Evolutionary conservation across 495 filamentous ascomycete genomes (phyloP), one percentile per base, ranked within the genome.

Genomic region (Podospora conica): DNA sequence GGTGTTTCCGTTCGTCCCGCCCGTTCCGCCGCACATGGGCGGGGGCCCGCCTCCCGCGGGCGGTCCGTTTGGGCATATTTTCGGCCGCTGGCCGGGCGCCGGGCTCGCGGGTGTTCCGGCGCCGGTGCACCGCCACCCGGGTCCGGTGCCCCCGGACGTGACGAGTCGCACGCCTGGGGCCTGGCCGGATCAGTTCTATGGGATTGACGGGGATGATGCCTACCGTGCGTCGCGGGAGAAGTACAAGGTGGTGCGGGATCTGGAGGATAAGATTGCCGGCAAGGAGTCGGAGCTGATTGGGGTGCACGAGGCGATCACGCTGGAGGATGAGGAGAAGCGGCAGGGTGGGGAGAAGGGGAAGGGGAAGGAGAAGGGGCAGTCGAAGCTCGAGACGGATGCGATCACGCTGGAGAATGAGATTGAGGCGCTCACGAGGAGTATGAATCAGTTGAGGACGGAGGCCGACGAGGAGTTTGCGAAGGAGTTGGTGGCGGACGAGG

Each of bases 391-490:
- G 63, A 24, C 55, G 53, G 57, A 63, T 48, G 65, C 68, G 23
- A 3, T 24, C 61, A 48, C 40, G 56, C 60, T 76, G 24, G 73
- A 76, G 68, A 62, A 10, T 53, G 73, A 76, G 65, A 64, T 78
- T 55, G 71, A 74, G 23, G 67, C 55, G 56, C 60, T 78, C 61
- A 54, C 56, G 60, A 31, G 58, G 54, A 61, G 28, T 23, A 53
- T 74, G 58, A 71, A 66, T 20, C 23, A 25, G 57, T 18, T 78
- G 62, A 28, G 70, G 59, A 72, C 74, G 1, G 69, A 78, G 66
- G 76, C 70, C 60, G 76, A 76, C 55, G 77, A 71, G 64, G 75
- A 74, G 65, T 76, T 69, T 61, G 78, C 71, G 59, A 71, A 70
- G 66, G 77, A 76, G 68, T 57, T 76, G 70, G 75, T 67, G 15